phyloP scores from a whole-genome alignment of 2,329 filamentous ascomycete species.

The Botrytis elliptica region DNA sequence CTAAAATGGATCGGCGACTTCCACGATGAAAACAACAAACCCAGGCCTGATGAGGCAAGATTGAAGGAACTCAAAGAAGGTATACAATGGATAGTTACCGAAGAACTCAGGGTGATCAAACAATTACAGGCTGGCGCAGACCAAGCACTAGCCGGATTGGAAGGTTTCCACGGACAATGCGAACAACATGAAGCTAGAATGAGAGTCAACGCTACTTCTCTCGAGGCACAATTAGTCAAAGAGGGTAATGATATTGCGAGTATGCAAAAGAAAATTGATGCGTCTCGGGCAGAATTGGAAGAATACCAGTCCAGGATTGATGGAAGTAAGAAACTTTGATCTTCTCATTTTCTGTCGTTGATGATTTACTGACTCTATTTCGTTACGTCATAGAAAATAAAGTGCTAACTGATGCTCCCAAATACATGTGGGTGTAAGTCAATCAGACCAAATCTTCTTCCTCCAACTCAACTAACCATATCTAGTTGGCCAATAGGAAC shows the following conservation, averaged over 20 bases:
- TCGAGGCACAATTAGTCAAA: not conserved
- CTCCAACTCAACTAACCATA: not conserved
- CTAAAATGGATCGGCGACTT: slow-evolving; percentile 5
- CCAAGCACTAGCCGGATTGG: not conserved
- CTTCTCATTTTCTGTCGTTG: not conserved
- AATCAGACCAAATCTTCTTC: no score
- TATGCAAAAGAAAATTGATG: slow-evolving; percentile 8
- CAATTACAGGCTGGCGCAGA: not conserved
- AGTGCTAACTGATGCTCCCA: not conserved
- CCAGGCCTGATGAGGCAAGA: not conserved
- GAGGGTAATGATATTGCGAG: slow-evolving; percentile 3
- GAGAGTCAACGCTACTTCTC: not conserved
- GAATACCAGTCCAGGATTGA: slow-evolving; percentile 2
- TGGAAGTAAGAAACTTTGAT: not conserved
- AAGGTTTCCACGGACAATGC: not conserved
- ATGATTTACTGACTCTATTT: not conserved
- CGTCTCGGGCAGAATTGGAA: not conserved
- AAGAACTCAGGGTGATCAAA: slow-evolving; percentile 9
- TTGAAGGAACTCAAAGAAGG: slow-evolving; percentile 2
- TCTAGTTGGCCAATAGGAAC: not conserved
- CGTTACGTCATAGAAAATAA: not conserved
- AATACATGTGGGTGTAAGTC: slow-evolving; percentile 12
- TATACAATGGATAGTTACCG: not conserved
- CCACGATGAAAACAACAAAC: not conserved
- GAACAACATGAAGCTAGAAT: not conserved